Evolutionary conservation across 2,329 filamentous ascomycete genomes (phyloP), one percentile per base, ranked within the genome.

Genomic region (Periglandula ipomoeae): DNA sequence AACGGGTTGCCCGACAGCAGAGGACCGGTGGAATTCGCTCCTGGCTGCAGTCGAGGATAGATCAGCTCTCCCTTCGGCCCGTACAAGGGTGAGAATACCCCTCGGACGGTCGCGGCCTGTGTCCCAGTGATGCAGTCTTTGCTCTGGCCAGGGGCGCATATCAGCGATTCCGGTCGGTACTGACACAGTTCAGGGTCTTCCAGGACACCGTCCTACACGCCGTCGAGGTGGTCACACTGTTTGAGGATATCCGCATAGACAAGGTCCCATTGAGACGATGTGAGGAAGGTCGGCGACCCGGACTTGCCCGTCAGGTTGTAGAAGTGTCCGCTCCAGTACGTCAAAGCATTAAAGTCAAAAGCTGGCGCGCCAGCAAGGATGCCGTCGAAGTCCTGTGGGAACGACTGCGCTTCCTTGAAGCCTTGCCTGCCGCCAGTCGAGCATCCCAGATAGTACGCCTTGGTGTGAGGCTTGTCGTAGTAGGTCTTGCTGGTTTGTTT

Each of bases 401-500:
- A 80, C 13, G 63, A 57, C 53, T 82, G 71, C 0, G 75, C 71
- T 6, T 72, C 70, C 47, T 75, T 75, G 30, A 79, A 63, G 3
- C 76, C 79, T 63, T 82, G 76, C 0, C 79, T 67, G 1, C 80
- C 79, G 6, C 81, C 80, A 0, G 76, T 73, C 0, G 76, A 81
- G 56, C 79, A 82, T 7, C 79, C 79, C 2, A 73, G 57, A 52
- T 74, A 82, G 60, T 82, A 82, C 1, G 69, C 72, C 46, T 71
- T 73, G 0, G 62, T 59, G 0, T 66, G 58, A 0, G 24, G 4
- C 3, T 49, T 51, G 2, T 61, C 61, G 55, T 81, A 82, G 59
- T 76, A 78, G 0, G 61, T 56, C 13, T 70, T 55, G 2, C 68
- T 65, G 19, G 81, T 61, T 17, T 67, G 50, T 55, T 77, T 81